Conservation (phyloP, 2,329 filamentous ascomycete species). For the Aspergillus pseudotamarii region DNA sequence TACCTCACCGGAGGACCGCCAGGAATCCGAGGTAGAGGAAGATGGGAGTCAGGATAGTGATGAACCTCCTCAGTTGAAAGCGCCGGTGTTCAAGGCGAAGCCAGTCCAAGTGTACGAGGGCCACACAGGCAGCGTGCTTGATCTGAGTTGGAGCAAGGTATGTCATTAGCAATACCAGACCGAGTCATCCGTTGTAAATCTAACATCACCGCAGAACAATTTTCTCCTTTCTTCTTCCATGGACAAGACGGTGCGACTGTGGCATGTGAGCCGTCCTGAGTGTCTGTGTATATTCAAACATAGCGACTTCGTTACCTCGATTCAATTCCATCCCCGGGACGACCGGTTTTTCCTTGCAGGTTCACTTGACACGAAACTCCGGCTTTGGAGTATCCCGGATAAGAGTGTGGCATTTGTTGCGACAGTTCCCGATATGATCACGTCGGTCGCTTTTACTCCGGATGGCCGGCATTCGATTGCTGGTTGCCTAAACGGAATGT, state of each 20-base stretch:
- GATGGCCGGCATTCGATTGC: slow-evolving; percentile 90
- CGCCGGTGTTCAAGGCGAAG: slow-evolving; percentile 83
- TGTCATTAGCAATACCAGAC: not conserved
- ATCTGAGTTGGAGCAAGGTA: slow-evolving; percentile 93
- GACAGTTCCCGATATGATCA: slow-evolving; percentile 82
- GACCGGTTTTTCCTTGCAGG: slow-evolving; percentile 97
- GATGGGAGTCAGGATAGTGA: slow-evolving; percentile 54
- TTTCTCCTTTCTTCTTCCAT: slow-evolving; percentile 94
- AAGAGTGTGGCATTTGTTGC: slow-evolving; percentile 85
- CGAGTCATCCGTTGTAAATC: not conserved
- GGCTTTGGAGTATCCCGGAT: slow-evolving; percentile 96
- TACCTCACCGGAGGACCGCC: slow-evolving; percentile 76
- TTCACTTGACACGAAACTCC: slow-evolving; percentile 82
- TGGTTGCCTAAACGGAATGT: slow-evolving; percentile 81
- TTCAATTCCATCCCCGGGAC: slow-evolving; percentile 90
- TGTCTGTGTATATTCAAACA: slow-evolving; percentile 94
- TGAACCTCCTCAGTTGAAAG: slow-evolving; percentile 68
- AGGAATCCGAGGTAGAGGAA: slow-evolving; percentile 72
- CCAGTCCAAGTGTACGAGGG: slow-evolving; percentile 79
- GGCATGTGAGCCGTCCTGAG: slow-evolving; percentile 84
- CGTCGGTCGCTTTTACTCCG: slow-evolving; percentile 88
- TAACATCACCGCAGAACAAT: slow-evolving; percentile 65
- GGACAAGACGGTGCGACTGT: slow-evolving; percentile 94
- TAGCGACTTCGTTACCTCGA: slow-evolving; percentile 91
- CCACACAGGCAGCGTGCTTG: slow-evolving; percentile 82